Conservation (phyloP, 345 rosid species). For the Pistacia vera region DNA sequence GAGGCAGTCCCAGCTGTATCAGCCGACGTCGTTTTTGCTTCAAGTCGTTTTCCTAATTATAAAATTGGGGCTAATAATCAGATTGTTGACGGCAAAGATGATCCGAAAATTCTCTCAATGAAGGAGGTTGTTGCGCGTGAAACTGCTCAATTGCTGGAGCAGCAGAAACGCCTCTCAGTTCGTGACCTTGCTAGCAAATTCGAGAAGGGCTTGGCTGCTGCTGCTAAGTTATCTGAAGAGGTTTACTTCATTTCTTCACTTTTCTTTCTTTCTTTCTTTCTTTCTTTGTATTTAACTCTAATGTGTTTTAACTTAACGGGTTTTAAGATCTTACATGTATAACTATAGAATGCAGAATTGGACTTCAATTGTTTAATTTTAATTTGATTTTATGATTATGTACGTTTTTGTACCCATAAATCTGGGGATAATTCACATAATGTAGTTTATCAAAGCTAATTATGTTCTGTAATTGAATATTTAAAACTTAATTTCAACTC, state of each 20-base stretch:
- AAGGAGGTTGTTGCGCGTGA: slow-evolving; percentile 93
- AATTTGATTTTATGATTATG: neutral
- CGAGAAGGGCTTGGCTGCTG: slow-evolving; percentile 93
- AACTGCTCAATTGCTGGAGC: slow-evolving; percentile 85
- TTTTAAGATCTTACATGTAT: neutral
- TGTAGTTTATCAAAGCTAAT: neutral
- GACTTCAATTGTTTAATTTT: neutral
- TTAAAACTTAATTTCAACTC: neutral
- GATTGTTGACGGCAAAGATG: slow-evolving; percentile 72
- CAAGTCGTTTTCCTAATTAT: slow-evolving; percentile 83
- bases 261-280: slow-evolving; percentile 43
- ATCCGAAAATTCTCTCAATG: slow-evolving; percentile 76
- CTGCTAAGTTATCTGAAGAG: slow-evolving; percentile 96
- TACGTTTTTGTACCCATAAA: neutral
- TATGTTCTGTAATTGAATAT: neutral
- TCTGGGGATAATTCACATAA: neutral
- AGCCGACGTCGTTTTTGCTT: slow-evolving; percentile 78
- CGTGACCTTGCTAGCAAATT: slow-evolving; percentile 95
- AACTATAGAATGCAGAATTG: neutral
- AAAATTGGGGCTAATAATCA: slow-evolving; percentile 81
- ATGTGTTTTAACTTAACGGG: neutral
- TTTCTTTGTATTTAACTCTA: neutral
- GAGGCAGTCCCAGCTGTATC: slow-evolving; percentile 76
- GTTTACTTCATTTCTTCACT: slow-evolving; percentile 34
- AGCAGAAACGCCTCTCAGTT: slow-evolving; percentile 93